phyloP scores from a whole-genome alignment of 2,329 filamentous ascomycete genomes.

The Fusarium paranaense region DNA sequence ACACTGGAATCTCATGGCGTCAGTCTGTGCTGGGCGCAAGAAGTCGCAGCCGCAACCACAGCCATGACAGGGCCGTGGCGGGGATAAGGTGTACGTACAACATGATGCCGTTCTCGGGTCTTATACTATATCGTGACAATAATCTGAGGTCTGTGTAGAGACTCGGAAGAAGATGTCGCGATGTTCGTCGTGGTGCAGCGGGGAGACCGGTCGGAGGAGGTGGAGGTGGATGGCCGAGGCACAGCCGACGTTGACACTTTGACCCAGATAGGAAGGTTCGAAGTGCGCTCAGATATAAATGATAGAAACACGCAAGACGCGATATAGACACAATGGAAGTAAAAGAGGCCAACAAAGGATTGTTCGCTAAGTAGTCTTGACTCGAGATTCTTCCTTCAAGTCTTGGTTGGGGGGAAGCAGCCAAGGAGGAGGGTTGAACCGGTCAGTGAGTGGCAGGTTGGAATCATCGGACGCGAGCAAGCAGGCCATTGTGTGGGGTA shows the following conservation, averaged over 20 bases:
- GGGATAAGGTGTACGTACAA: conserved; percentile 38
- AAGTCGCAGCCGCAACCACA: conserved; percentile 3
- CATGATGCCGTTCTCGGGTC: conserved; percentile 29
- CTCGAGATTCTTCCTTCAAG: conserved; percentile 2
- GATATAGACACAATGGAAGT: background rate
- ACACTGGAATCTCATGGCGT: conserved; percentile 66
- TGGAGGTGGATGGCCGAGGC: conserved; percentile 30
- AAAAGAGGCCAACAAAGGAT: background rate
- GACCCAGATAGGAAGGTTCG: conserved; percentile 22
- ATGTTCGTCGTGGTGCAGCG: conserved; percentile 21
- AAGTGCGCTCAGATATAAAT: background rate
- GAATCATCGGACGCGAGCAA: conserved; percentile 22
- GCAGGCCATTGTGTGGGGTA: conserved; percentile 40
- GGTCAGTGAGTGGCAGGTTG: conserved; percentile 18
- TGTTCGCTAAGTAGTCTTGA: background rate
- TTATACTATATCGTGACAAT: background rate
- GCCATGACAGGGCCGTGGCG: background rate
- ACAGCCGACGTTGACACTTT: conserved; percentile 17
- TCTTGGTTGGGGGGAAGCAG: conserved; percentile 22
- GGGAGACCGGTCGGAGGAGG: conserved; percentile 9
- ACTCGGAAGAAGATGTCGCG: conserved; percentile 14
- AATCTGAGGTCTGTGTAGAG: background rate
- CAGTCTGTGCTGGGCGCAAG: conserved; percentile 33
- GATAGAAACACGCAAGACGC: background rate
- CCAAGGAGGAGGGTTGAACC: conserved; percentile 24